Conservation (phyloP, 2,329 filamentous ascomycete species). For the Cladosporium sp. region DNA sequence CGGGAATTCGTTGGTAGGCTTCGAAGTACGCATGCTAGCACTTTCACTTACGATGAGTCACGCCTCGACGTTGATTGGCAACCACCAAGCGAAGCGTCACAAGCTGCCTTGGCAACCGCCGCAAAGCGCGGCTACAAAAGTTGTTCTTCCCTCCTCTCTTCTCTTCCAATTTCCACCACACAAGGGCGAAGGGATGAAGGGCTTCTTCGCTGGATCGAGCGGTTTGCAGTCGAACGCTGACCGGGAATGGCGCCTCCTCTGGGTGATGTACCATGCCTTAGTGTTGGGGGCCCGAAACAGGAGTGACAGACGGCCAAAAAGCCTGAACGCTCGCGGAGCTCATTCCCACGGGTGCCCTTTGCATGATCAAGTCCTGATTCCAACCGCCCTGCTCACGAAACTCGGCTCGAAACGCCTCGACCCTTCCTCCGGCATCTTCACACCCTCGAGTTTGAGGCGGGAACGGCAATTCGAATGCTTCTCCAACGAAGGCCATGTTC, state of each 20-base stretch:
- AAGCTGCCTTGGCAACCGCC: neutral
- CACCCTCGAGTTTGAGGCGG: neutral
- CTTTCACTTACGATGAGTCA: neutral
- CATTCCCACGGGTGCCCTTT: neutral
- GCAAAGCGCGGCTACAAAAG: neutral
- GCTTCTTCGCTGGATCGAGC: neutral
- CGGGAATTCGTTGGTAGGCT: neutral
- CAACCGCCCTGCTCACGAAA: neutral
- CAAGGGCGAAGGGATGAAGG: neutral
- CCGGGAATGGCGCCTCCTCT: too few relatives aligned
- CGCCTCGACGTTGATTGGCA: neutral
- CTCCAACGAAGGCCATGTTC: slow-evolving; percentile 8
- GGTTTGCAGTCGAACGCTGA: too few relatives aligned
- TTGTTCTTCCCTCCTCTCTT: neutral
- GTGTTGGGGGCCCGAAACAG: too few relatives aligned
- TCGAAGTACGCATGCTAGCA: neutral
- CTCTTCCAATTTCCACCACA: neutral
- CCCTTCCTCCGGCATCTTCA: neutral
- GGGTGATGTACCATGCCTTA: too few relatives aligned
- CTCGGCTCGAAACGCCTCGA: neutral
- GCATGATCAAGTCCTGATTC: neutral
- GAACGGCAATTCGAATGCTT: neutral
- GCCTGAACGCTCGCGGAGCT: neutral
- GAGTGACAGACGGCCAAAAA: neutral
- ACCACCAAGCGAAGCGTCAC: neutral